These are phyloP conservation scores for Termitomyces sp. DNA, from an alignment of 768 basidiomycete species.

Conservation along the genomic window DNA sequence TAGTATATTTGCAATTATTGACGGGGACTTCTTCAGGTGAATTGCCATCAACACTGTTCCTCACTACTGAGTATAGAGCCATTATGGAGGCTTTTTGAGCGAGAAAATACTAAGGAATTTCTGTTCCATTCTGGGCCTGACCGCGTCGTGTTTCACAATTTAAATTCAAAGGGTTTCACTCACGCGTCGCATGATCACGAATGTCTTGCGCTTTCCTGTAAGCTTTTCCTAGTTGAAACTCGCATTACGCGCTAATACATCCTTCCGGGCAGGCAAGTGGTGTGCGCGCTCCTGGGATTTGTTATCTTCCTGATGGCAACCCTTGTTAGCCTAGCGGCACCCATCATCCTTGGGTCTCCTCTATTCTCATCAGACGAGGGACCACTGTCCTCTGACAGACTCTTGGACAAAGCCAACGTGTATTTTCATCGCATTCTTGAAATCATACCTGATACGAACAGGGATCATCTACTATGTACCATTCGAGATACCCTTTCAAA, in stretches of 20 bases:
- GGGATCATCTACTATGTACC: conserved; percentile 44
- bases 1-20: too few relatives aligned
- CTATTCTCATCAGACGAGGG: not conserved
- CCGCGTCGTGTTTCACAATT: not conserved
- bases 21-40: not conserved
- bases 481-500: conserved; percentile 35
- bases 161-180: not conserved
- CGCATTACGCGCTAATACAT: not conserved
- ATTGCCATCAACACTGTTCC: not conserved
- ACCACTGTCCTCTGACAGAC: not conserved
- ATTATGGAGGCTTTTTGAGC: not conserved
- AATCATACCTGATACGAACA: conserved; percentile 65
- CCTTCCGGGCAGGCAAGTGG: not conserved
- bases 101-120: not conserved
- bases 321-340: not conserved
- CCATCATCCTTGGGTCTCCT: not conserved
- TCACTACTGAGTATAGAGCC: not conserved
- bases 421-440: conserved; percentile 51
- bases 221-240: not conserved
- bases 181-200: not conserved
- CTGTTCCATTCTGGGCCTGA: not conserved
- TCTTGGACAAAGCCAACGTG: conserved; percentile 9
- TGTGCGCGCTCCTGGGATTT: not conserved
- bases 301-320: not conserved
- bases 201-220: conserved; percentile 2